phyloP scores from a whole-genome alignment of 2,329 filamentous ascomycete genomes.

The Trichoderma sp. region DNA sequence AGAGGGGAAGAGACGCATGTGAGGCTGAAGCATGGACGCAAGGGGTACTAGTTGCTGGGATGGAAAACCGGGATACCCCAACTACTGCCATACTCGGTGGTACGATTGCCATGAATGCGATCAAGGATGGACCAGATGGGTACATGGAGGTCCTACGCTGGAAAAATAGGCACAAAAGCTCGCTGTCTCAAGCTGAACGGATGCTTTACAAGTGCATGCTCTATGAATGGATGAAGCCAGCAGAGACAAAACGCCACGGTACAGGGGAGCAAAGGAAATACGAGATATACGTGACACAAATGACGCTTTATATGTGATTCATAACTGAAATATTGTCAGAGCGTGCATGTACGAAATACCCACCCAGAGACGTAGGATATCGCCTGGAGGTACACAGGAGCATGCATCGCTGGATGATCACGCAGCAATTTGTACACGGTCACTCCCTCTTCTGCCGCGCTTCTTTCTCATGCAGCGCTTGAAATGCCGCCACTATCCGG shows the following conservation, averaged over 20 bases:
- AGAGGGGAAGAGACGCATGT: neutral
- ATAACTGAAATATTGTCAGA: neutral
- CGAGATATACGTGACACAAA: neutral
- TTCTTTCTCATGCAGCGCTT: slow-evolving; percentile 21
- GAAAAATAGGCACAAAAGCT: neutral
- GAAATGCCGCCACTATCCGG: slow-evolving; percentile 22
- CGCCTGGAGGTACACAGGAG: neutral
- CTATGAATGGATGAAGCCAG: neutral
- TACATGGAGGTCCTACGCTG: neutral
- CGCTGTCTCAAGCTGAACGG: neutral
- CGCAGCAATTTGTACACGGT: neutral
- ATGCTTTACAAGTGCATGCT: neutral
- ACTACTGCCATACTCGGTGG: neutral
- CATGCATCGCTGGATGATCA: neutral
- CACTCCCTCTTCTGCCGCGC: slow-evolving; percentile 4
- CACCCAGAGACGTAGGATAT: neutral
- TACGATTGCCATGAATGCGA: neutral
- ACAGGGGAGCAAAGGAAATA: neutral
- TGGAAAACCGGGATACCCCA: neutral
- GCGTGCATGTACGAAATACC: neutral
- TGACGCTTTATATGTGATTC: neutral
- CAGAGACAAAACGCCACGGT: neutral
- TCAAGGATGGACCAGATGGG: neutral
- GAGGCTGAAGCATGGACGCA: slow-evolving; percentile 11
- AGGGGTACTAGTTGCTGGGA: neutral